Evolutionary conservation across 441 rosid genomes (phyloP).

Genomic region (Lepidium campestre): DNA sequence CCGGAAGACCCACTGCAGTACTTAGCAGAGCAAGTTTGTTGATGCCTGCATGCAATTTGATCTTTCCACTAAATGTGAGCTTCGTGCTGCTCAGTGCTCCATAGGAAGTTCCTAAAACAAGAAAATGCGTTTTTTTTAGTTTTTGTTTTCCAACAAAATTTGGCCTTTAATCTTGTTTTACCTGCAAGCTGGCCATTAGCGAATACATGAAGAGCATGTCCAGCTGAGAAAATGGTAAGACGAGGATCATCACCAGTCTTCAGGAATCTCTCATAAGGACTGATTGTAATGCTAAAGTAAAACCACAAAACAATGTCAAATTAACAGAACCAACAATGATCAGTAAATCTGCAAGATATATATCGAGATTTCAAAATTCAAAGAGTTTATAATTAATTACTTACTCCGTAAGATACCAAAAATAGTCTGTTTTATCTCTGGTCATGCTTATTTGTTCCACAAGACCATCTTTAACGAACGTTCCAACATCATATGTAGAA

Average conservation of each 20-base stretch:
- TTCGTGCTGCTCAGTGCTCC: constrained; percentile 38
- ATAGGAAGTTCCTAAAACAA: constrained; percentile 37
- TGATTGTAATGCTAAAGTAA: constrained; percentile 42
- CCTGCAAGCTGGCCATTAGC: constrained; percentile 54
- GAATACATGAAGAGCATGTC: constrained; percentile 58
- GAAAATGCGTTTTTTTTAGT: background rate
- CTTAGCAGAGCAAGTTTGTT: constrained; percentile 57
- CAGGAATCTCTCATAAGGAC: constrained; percentile 41
- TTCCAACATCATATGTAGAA: constrained; percentile 32
- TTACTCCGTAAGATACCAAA: constrained; percentile 69
- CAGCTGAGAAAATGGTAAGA: constrained; percentile 55
- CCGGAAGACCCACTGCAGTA: constrained; percentile 53
- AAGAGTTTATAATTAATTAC: background rate
- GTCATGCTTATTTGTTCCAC: constrained; percentile 52
- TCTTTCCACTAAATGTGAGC: constrained; percentile 36
- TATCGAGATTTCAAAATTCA: background rate
- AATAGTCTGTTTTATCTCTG: constrained; percentile 48
- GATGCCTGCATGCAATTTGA: constrained; percentile 41
- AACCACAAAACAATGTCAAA: constrained; percentile 10
- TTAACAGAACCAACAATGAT: background rate
- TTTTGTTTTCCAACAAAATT: background rate
- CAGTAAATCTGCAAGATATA: background rate
- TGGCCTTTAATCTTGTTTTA: constrained; percentile 3
- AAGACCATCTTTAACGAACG: constrained; percentile 37
- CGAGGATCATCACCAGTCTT: constrained; percentile 46